Evolutionary conservation across 1,284 basidiomycete species (phyloP).

Genomic region (Melanopsichium pennsylvanicum): DNA sequence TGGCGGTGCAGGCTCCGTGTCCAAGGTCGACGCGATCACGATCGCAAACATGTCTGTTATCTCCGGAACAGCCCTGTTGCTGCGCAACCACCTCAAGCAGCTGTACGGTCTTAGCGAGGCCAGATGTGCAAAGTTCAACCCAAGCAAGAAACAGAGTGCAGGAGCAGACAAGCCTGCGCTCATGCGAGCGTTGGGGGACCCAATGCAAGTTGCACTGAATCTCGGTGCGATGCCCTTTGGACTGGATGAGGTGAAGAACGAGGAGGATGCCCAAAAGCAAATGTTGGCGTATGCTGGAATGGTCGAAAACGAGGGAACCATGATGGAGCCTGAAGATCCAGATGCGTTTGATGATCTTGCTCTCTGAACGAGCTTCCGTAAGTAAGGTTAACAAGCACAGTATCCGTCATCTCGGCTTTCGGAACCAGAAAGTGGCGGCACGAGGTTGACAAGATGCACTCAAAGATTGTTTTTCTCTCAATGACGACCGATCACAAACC

Average conservation of each 20-base stretch:
- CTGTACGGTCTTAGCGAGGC: conserved; percentile 55
- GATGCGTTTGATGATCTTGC: conserved; percentile 39
- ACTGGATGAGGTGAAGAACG: conserved; percentile 23
- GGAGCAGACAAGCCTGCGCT: conserved; percentile 46
- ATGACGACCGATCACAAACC: too few species aligned
- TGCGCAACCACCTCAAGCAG: conserved; percentile 58
- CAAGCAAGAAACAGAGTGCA: conserved; percentile 49
- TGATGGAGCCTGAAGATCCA: conserved; percentile 50
- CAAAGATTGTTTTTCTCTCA: too few species aligned
- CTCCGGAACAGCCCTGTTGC: conserved; percentile 42
- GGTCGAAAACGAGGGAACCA: conserved; percentile 50
- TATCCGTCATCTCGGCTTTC: too few species aligned
- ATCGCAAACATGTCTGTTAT: conserved; percentile 50
- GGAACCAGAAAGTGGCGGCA: too few species aligned
- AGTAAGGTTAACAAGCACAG: too few species aligned
- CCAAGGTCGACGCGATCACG: conserved; percentile 16
- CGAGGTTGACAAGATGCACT: too few species aligned
- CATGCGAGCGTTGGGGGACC: conserved; percentile 38
- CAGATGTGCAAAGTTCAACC: conserved; percentile 53
- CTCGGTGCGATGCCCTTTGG: conserved; percentile 32
- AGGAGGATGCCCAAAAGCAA: conserved; percentile 42
- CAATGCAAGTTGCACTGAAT: conserved; percentile 43
- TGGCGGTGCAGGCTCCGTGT: neutral
- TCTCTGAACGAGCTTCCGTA: too few species aligned
- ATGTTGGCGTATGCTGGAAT: conserved; percentile 43